These are phyloP conservation scores for Apocynum venetum DNA, from an alignment of 257 asterid species.

Conservation along the genomic window DNA sequence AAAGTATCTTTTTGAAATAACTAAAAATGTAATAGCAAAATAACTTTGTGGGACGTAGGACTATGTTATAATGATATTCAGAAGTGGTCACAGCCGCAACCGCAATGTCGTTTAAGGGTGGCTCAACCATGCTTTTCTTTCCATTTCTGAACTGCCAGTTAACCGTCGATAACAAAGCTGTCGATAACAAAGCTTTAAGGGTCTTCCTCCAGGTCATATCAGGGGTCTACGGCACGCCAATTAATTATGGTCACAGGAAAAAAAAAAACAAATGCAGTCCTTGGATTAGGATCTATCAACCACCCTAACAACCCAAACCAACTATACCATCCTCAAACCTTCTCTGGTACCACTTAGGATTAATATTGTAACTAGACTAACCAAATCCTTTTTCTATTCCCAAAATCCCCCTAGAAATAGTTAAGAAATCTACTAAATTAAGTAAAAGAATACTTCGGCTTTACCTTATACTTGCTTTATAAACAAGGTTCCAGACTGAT, in stretches of 20 bases:
- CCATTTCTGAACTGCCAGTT: not conserved
- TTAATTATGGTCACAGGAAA: not conserved
- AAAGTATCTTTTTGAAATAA: no score
- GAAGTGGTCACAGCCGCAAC: no score
- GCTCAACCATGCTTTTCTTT: not conserved
- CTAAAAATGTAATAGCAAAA: no score
- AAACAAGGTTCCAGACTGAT: no score
- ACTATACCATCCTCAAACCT: constrained; percentile 23
- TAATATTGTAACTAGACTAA: not conserved
- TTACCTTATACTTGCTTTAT: no score
- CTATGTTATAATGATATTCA: no score
- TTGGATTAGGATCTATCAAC: constrained; percentile 35
- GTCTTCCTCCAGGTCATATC: not conserved
- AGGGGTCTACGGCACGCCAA: not conserved
- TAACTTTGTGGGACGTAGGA: no score
- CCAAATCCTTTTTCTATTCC: constrained; percentile 9
- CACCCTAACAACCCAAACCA: constrained; percentile 32
- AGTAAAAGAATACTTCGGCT: not conserved
- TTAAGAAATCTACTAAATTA: not conserved
- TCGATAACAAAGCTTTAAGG: not conserved
- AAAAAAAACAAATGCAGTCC: not conserved
- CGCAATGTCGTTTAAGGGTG: not conserved
- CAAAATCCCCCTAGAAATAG: not conserved
- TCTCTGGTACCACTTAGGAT: constrained; percentile 2
- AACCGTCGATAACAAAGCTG: not conserved